Percentiles rank a stretch among this genome's conserved stretches.
Evolutionary conservation across 306 rosid genomes (phyloP).

Genomic region (Cotoneaster glaucophyllus): DNA sequence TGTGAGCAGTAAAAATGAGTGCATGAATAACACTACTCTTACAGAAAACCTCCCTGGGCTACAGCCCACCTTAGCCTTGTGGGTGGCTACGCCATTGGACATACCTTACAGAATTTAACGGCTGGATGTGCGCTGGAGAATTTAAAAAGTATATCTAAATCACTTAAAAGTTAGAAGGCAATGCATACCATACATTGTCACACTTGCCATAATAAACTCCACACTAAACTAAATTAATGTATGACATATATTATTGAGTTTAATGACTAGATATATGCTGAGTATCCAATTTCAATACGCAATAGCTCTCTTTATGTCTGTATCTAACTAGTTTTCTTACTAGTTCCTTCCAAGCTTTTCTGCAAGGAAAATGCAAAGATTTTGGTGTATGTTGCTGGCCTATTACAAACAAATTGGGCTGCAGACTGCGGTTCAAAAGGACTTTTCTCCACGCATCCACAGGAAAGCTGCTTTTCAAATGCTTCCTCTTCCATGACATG

Average conservation of each 20-base stretch:
- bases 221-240: not conserved
- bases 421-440: not conserved
- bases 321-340: not conserved
- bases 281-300: not conserved
- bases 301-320: no score
- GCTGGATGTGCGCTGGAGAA: no score
- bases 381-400: not conserved
- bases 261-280: not conserved
- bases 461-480: conserved; percentile 4
- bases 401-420: not conserved
- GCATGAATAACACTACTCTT: no score
- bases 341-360: not conserved
- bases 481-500: conserved; percentile 33
- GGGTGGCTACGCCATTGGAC: no score
- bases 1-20: no score
- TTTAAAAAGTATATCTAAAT: not conserved
- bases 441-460: not conserved
- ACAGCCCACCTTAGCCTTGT: no score
- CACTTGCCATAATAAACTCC: not conserved
- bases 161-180: no score
- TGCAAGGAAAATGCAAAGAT: not conserved
- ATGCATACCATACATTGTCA: not conserved
- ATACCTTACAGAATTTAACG: no score
- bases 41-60: no score
- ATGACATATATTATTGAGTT: not conserved